Evolutionary conservation across 1,284 basidiomycete genomes (phyloP), one percentile per base, ranked within the genome.

Genomic region (Sphagnurus paluster): DNA sequence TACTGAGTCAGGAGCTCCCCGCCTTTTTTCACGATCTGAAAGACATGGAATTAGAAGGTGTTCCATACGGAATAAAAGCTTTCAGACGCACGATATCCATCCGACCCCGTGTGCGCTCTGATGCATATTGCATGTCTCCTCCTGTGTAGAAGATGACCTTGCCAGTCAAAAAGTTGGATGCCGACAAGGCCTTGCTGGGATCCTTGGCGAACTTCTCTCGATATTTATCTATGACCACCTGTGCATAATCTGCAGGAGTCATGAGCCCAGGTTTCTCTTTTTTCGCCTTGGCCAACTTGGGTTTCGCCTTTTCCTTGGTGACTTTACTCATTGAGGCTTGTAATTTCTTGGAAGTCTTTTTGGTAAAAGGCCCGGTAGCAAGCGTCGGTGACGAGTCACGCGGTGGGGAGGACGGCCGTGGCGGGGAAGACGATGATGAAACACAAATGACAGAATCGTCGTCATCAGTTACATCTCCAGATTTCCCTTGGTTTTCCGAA

Each of bases 131-230:
- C 65, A 75, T 70, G 55, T 87, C 84, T 6, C 73, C 78, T 16
- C 80, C 79, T 21, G 70, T 66, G 55, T 80, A 85, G 56, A 79
- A 80, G 33, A 87, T 77, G 29, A 65, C 66, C 54, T 70, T 75
- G 16, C 77, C 80, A 41, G 65, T 64, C 14, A 87, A 65, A 54
- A 72, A 73, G 50, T 67, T 64, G 34, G 39, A 28, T 53, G 49
- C 49, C 16, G 36, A 48, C 52, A 50, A 40, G 25, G 35, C 60
- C 52, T 25, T 63, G 33, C 48, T 28, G 29, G 45, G 11, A 38
- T 24, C 36, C 25, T 24, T 33, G n/a, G 37, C 39, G 30, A 44
- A 43, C 29, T 61, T 61, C 13, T 57, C 56, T 20, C 59, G 54
- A 10, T 66, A 52, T 28, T 61, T 61, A 16, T 59, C 56, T 23